phyloP scores from a whole-genome alignment of 805 yeast species.

The Saccharomycopsis malanga region DNA sequence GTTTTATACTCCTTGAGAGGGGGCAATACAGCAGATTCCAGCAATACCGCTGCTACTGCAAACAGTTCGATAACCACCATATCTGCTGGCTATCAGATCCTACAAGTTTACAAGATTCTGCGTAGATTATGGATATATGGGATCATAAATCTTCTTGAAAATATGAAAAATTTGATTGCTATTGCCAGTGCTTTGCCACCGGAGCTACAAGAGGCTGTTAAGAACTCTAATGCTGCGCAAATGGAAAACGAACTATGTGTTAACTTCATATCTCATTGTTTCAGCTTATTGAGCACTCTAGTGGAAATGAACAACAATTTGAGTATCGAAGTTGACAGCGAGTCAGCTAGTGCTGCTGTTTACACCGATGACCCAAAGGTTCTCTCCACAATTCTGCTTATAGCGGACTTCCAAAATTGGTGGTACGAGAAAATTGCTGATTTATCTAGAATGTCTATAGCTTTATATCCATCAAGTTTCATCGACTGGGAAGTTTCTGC shows the following conservation, averaged over 20 bases:
- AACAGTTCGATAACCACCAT: conserved; percentile 23
- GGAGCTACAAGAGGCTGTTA: conserved; percentile 17
- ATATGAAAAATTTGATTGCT: conserved; percentile 21
- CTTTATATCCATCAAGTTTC: conserved; percentile 67
- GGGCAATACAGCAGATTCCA: conserved; percentile 15
- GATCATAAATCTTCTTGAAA: conserved; percentile 53
- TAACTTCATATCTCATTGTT: conserved; percentile 21
- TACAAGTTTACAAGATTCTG: conserved; percentile 69
- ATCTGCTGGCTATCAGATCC: conserved; percentile 60
- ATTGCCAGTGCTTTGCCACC: conserved; percentile 17
- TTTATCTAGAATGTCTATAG: conserved; percentile 80
- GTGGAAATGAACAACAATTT: conserved; percentile 49
- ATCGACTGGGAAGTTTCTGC: conserved; percentile 84
- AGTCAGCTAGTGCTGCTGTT: conserved; percentile 43
- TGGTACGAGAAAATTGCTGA: conserved; percentile 89
- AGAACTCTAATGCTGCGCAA: conserved; percentile 28
- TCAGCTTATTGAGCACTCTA: conserved; percentile 30
- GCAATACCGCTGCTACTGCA: not conserved
- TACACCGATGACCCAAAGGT: conserved; percentile 5
- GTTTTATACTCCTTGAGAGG: conserved; percentile 20
- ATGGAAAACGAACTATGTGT: conserved; percentile 21
- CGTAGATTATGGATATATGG: conserved; percentile 84
- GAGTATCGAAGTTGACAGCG: conserved; percentile 50
- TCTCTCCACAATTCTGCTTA: conserved; percentile 51
- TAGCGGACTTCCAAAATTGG: conserved; percentile 33